phyloP scores from a whole-genome alignment of 306 rosid genomes.

The Fragaria vesca region DNA sequence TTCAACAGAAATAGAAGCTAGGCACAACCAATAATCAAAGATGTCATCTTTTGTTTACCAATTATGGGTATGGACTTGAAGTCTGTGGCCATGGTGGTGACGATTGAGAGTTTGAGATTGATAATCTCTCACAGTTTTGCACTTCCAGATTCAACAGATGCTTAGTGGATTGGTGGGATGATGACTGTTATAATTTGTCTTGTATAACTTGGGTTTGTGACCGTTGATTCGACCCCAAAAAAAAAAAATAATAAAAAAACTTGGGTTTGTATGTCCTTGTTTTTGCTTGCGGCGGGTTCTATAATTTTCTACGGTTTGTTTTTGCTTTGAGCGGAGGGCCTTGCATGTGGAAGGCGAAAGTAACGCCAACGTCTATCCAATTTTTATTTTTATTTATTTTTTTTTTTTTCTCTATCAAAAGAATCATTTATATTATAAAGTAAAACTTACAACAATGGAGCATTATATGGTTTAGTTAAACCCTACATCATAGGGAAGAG shows the following conservation, averaged over 20 bases:
- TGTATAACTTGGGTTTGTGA: not conserved
- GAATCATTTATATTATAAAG: too few relatives aligned
- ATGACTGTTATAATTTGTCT: not conserved
- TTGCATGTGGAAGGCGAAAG: not conserved
- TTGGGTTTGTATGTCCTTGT: not conserved
- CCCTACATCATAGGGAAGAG: too few relatives aligned
- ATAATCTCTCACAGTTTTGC: not conserved
- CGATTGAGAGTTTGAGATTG: not conserved
- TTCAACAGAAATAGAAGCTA: not conserved
- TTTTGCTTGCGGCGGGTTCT: not conserved
- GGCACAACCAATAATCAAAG: not conserved
- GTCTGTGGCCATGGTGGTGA: slow-evolving; percentile 55
- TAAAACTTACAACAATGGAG: too few relatives aligned
- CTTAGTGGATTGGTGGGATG: not conserved
- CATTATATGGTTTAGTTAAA: too few relatives aligned
- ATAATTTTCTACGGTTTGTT: not conserved
- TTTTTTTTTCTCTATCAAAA: too few relatives aligned
- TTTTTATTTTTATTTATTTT: too few relatives aligned
- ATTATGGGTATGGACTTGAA: slow-evolving; percentile 76
- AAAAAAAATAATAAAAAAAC: too few relatives aligned
- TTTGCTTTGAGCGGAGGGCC: not conserved
- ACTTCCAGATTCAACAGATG: not conserved
- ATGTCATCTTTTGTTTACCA: slow-evolving; percentile 39
- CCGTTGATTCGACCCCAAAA: too few relatives aligned
- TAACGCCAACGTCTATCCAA: not conserved